phyloP scores from a whole-genome alignment of 164 flowering plant genomes.

The Piper betle region DNA sequence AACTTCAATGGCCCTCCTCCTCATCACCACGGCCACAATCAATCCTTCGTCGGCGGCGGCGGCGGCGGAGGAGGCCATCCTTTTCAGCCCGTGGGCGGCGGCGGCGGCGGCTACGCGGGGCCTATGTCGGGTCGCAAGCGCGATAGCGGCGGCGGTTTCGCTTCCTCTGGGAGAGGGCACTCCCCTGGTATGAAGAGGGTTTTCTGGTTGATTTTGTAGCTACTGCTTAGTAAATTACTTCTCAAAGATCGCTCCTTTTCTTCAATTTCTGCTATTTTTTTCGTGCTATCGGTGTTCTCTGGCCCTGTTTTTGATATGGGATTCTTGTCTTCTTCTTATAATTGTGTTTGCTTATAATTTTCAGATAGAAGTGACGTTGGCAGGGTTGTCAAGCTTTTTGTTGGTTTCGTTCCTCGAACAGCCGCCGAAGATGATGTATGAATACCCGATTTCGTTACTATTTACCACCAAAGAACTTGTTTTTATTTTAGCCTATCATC shows the following conservation, averaged over 20 bases:
- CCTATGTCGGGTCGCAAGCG: constrained; percentile 1
- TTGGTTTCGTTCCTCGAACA: constrained; percentile 93
- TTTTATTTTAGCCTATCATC: not conserved
- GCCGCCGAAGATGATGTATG: constrained; percentile 87
- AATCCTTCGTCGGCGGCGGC: not conserved
- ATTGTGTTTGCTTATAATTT: not conserved
- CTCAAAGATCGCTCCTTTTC: not conserved
- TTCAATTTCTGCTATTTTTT: not conserved
- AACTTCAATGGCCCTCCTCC: not conserved
- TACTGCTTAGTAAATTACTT: not conserved
- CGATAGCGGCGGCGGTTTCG: constrained; percentile 1
- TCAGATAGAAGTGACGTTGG: constrained; percentile 47
- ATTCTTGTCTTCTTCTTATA: not conserved
- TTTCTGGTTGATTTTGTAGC: not conserved
- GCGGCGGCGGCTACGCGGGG: not conserved
- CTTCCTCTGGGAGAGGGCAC: constrained; percentile 1
- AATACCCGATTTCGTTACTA: not conserved
- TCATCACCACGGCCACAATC: not conserved
- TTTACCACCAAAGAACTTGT: not conserved
- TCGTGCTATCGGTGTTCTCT: not conserved
- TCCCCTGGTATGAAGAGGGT: not conserved
- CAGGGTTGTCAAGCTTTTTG: constrained; percentile 75
- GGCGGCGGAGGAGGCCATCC: not conserved
- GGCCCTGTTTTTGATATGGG: not conserved
- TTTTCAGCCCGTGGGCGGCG: constrained; percentile 1